A percentile compares a stretch with the other conserved stretches of the same genome.
These are phyloP conservation scores for Samsoniella hepiali DNA, from an alignment of 2,329 filamentous ascomycete genomes.

Conservation along the genomic window DNA sequence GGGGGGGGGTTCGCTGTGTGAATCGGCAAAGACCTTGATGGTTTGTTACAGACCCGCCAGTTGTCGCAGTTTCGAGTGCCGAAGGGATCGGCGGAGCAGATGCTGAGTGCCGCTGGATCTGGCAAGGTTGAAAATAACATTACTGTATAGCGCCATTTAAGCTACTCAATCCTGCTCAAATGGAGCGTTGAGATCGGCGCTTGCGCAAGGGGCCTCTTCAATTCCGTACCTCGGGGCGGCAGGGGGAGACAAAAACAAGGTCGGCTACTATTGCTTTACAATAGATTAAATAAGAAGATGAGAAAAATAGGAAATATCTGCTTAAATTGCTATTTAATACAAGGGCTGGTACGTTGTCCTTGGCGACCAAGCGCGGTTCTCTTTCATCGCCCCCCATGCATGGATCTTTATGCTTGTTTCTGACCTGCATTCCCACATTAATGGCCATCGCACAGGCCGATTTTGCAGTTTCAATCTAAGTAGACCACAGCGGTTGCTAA, in stretches of 20 bases:
- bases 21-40: slow-evolving; percentile 12
- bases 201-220: not conserved
- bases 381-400: not conserved
- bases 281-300: no score
- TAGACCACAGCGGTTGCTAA: slow-evolving; percentile 3
- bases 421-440: slow-evolving; percentile 4
- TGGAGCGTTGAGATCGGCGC: not conserved
- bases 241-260: no score
- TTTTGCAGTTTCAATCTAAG: not conserved
- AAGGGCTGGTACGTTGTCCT: not conserved
- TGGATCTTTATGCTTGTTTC: not conserved
- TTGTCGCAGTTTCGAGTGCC: slow-evolving; percentile 4
- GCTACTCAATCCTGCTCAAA: slow-evolving; percentile 16
- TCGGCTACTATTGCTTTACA: no score
- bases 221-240: not conserved
- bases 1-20: not conserved
- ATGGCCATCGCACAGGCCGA: not conserved
- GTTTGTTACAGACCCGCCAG: not conserved
- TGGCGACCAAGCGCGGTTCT: not conserved
- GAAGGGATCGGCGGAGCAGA: slow-evolving; percentile 8
- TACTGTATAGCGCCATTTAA: not conserved
- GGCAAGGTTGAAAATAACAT: not conserved
- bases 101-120: not conserved
- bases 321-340: not conserved
- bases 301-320: no score